phyloP scores from a whole-genome alignment of 148 eudicot species.

The Gaultheria prostrata region DNA sequence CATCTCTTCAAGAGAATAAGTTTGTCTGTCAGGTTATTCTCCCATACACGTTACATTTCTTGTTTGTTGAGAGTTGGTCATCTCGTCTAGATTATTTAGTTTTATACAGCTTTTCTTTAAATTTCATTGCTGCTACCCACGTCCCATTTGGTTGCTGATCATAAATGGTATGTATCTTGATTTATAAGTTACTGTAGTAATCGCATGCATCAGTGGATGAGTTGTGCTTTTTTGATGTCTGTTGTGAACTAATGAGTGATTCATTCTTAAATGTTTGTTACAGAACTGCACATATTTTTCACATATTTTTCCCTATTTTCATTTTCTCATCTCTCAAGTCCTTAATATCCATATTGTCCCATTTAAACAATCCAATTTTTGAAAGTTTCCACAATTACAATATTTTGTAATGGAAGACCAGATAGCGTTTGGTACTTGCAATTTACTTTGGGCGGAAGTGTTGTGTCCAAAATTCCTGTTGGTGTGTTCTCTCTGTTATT shows the following conservation, averaged over 20 bases:
- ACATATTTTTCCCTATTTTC: not conserved
- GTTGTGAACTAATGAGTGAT: not conserved
- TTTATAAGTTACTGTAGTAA: not conserved
- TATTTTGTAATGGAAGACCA: not conserved
- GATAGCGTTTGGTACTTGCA: not conserved
- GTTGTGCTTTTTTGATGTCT: not conserved
- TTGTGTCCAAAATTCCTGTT: not conserved
- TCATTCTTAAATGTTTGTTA: not conserved
- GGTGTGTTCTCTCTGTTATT: not conserved
- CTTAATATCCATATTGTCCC: not conserved
- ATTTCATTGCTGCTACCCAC: not conserved
- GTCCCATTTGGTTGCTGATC: not conserved
- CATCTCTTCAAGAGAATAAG: conserved; percentile 56
- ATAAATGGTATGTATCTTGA: not conserved
- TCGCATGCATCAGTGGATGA: not conserved
- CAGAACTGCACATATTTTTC: not conserved
- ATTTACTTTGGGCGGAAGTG: not conserved
- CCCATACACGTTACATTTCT: not conserved
- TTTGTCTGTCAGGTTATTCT: conserved; percentile 53
- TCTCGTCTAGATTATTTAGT: not conserved
- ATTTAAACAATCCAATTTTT: not conserved
- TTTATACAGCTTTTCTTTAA: not conserved
- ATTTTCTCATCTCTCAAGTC: not conserved
- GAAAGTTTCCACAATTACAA: not conserved
- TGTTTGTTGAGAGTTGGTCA: conserved; percentile 4